A percentile compares a stretch with the other conserved stretches of the same genome.
Conservation (phyloP, 2,329 filamentous ascomycete genomes). For the Sarocladiaceae sp. region DNA sequence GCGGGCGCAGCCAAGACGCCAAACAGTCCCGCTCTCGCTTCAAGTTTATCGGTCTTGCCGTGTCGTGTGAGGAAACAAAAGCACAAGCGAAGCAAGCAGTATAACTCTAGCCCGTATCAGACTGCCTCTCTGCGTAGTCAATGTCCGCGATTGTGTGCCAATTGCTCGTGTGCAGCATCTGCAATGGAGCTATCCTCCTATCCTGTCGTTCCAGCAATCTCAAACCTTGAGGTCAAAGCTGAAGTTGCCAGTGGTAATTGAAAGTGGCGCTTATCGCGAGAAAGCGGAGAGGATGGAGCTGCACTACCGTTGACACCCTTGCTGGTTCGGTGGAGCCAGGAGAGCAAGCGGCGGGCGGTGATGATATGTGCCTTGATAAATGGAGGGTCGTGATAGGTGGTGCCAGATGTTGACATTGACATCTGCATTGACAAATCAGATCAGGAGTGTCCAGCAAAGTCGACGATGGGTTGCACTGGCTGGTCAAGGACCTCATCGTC, state of each 20-base stretch:
- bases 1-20: slow-evolving; percentile 8
- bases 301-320: neutral
- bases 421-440: neutral
- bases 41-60: too few relatives aligned
- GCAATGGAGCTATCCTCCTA: too few relatives aligned
- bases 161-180: too few relatives aligned
- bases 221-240: too few relatives aligned
- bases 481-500: neutral
- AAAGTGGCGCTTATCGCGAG: slow-evolving; percentile 8
- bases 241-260: too few relatives aligned
- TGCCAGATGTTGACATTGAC: neutral
- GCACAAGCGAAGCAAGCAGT: too few relatives aligned
- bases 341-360: neutral
- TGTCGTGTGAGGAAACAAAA: too few relatives aligned
- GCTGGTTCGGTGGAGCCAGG: neutral
- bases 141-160: neutral
- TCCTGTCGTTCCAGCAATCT: too few relatives aligned
- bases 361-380: too few relatives aligned
- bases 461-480: neutral
- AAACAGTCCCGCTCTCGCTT: slow-evolving; percentile 2
- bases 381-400: neutral
- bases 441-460: neutral
- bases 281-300: slow-evolving; percentile 5
- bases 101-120: too few relatives aligned
- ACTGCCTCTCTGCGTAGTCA: too few relatives aligned